A percentile compares a stretch with the other conserved stretches of the same genome.
Evolutionary conservation across 1,139 yeast species (phyloP).

Genomic region (Geotrichum fermentans): DNA sequence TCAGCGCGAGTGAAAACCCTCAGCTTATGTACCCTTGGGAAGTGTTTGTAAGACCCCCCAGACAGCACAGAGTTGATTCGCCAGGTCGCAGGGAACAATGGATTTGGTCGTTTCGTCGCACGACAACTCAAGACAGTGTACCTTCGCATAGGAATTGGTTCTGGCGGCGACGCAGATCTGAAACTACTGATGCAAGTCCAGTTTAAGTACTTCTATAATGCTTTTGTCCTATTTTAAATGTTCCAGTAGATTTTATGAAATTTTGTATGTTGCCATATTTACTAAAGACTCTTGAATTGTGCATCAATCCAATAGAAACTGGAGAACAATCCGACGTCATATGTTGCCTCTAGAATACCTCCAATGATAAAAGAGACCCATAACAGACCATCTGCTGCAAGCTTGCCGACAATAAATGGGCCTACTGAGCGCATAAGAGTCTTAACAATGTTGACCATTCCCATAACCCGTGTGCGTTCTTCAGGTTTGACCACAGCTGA

Average conservation of each 20-base stretch:
- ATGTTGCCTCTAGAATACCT: slow-evolving; percentile 48
- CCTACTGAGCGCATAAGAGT: slow-evolving; percentile 80
- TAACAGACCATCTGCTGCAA: slow-evolving; percentile 54
- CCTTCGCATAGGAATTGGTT: neutral
- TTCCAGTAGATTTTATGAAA: too few relatives aligned
- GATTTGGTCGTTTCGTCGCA: slow-evolving; percentile 1
- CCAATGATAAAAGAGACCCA: slow-evolving; percentile 59
- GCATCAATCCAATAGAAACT: slow-evolving; percentile 22
- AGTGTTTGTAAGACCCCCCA: slow-evolving; percentile 15
- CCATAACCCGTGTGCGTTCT: slow-evolving; percentile 75
- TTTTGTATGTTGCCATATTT: neutral
- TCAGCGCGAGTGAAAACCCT: neutral
- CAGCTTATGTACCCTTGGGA: slow-evolving; percentile 19
- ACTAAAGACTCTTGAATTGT: slow-evolving; percentile 1
- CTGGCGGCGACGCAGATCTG: neutral
- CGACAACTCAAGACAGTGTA: neutral
- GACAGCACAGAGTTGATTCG: neutral
- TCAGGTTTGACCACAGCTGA: slow-evolving; percentile 59
- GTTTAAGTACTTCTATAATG: too few relatives aligned
- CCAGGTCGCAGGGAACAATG: neutral
- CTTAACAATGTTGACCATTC: slow-evolving; percentile 78
- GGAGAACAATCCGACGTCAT: slow-evolving; percentile 30
- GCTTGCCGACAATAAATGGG: slow-evolving; percentile 69
- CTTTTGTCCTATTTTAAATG: neutral
- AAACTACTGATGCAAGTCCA: too few relatives aligned